Evolutionary conservation across 1,284 basidiomycete species (phyloP), one percentile per base, ranked within the genome.

Genomic region (Ustilago tritici): DNA sequence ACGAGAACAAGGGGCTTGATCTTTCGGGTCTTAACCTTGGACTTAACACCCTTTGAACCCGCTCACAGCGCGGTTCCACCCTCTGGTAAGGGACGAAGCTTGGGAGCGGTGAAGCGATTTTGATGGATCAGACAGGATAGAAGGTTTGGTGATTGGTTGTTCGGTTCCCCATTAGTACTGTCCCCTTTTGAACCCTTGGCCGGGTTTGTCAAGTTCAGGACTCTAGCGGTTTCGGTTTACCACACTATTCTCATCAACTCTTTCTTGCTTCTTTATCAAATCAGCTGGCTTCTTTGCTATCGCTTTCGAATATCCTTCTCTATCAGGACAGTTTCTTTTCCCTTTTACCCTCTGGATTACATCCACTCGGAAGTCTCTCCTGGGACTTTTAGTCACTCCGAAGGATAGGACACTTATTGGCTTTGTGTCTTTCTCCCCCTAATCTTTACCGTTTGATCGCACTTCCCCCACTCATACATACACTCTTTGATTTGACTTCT

Each of bases 1-100:
- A 70, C 71, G 56, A 59, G 46, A 78, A 78, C 76, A 75, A 65
- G 61, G 71, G 71, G 19, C 23, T 74, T 14, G 71, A 78, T 32
- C 62, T 71, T 17, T 61, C 59, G 0, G 71, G 68, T 46, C 55
- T 75, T 34, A 75, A 68, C 68, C 54, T 78, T 34, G 71, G 68
- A 17, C 60, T 78, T 40, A 49, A 78, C 70, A 65, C 74, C 36
- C 76, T 78, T 47, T 60, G 40, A 52, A 52, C 14, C 23, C 35
- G 35, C 35, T 23, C 15, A 28, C 23, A n/a, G n/a, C 23, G 17
- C 15, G 4, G 17, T 40, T 40, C 11, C 9, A 11, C 8, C 43
- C 19, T 46, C 8, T 46, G 43, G 43, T 46, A 14, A 46, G 36
- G 9, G 36, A 28, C 2, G 5, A 38, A 10, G 36, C 36, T 9